Evolutionary conservation across 2,329 filamentous ascomycete genomes (phyloP).

Genomic region (Aspergillus ochraceus): DNA sequence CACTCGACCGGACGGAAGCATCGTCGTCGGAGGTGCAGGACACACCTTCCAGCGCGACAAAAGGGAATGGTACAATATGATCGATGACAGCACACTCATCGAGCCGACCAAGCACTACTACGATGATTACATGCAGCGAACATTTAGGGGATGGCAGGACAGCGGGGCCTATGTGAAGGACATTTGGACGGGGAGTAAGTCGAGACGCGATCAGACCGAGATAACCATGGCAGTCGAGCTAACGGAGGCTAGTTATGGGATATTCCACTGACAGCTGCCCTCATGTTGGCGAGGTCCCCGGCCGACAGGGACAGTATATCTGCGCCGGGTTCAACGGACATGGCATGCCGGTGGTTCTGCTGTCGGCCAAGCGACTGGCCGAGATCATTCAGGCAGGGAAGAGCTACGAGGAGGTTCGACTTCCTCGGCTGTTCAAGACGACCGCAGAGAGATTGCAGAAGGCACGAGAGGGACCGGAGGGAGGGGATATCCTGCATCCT

Average conservation of each 20-base stretch:
- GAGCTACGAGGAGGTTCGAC: conserved; percentile 27
- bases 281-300: conserved; percentile 54
- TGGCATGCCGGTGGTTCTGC: conserved; percentile 65
- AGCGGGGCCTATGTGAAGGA: conserved; percentile 33
- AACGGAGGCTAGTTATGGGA: conserved; percentile 47
- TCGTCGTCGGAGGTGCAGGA: conserved; percentile 64
- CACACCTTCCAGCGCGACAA: conserved; percentile 39
- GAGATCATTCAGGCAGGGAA: conserved; percentile 51
- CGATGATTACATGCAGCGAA: conserved; percentile 39
- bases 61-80: conserved; percentile 47
- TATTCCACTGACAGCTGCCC: conserved; percentile 54
- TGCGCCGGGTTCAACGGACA: conserved; percentile 66
- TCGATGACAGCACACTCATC: conserved; percentile 54
- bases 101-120: conserved; percentile 44
- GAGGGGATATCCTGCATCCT: conserved; percentile 15
- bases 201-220: neutral
- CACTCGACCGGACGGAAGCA: conserved; percentile 52
- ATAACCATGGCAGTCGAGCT: neutral
- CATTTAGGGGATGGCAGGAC: conserved; percentile 39
- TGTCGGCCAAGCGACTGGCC: conserved; percentile 59
- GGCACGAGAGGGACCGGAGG: conserved; percentile 18
- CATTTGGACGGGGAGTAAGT: conserved; percentile 39
- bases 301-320: conserved; percentile 53
- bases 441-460: conserved; percentile 19
- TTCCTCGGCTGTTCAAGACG: conserved; percentile 38